Conservation (phyloP, 2,329 filamentous ascomycete species). For the Calonectria multiphialidica region DNA sequence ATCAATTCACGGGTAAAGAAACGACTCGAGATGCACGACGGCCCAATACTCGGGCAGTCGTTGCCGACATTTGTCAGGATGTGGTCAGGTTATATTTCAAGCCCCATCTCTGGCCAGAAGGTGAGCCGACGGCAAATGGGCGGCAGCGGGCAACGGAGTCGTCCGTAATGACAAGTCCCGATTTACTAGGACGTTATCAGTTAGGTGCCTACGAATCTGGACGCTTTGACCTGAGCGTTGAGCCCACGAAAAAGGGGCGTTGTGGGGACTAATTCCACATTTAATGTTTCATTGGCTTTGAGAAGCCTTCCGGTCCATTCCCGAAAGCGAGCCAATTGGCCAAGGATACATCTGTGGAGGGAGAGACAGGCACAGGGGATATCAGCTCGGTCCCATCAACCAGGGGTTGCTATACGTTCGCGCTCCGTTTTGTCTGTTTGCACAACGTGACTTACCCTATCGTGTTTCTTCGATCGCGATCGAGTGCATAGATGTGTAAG, state of each 20-base stretch:
- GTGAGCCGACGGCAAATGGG: neutral
- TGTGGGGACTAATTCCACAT: neutral
- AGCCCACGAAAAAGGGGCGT: neutral
- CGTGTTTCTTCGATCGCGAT: neutral
- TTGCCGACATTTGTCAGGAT: neutral
- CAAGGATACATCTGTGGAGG: neutral
- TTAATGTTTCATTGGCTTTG: neutral
- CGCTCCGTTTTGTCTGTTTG: too few relatives aligned
- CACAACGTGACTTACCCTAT: neutral
- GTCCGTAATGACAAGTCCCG: neutral
- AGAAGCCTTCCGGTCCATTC: neutral
- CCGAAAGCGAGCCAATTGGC: neutral
- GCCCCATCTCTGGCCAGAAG: neutral
- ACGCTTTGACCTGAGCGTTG: neutral
- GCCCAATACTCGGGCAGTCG: neutral
- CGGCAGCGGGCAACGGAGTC: neutral
- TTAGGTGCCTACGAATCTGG: neutral
- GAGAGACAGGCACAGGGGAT: neutral
- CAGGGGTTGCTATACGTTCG: neutral
- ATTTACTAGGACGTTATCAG: neutral
- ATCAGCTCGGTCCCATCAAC: neutral
- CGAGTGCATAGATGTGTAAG: too few relatives aligned
- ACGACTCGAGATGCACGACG: neutral
- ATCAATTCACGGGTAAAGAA: too few relatives aligned
- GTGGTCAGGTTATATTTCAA: neutral